These are phyloP conservation scores for Termitomyces sp. DNA, from an alignment of 768 basidiomycete species.

Conservation along the genomic window DNA sequence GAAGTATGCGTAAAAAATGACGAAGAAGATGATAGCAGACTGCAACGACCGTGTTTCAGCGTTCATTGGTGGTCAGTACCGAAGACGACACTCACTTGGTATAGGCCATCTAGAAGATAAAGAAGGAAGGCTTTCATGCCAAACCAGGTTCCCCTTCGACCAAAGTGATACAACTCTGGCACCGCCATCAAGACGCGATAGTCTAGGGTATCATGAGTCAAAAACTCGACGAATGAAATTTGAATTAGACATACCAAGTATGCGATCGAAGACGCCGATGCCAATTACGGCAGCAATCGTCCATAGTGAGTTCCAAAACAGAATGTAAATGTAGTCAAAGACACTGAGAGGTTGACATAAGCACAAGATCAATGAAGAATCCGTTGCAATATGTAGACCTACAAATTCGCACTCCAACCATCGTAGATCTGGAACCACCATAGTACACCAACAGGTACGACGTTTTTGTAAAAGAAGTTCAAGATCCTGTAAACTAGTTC, in stretches of 20 bases:
- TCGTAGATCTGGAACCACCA: constrained; percentile 99
- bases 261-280: constrained; percentile 91
- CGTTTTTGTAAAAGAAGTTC: constrained; percentile 99
- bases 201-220: constrained; percentile 39
- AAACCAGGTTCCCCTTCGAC: constrained; percentile 81
- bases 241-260: constrained; percentile 52
- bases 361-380: constrained; percentile 8
- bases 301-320: constrained; percentile 99
- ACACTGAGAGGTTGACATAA: constrained; percentile 30
- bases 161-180: constrained; percentile 86
- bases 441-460: constrained; percentile 89
- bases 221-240: background rate
- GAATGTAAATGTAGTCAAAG: constrained; percentile 85
- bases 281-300: constrained; percentile 88
- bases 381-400: constrained; percentile 29
- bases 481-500: constrained; percentile 56
- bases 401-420: constrained; percentile 95
- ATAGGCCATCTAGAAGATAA: constrained; percentile 19
- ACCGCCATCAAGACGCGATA: constrained; percentile 83
- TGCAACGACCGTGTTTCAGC: constrained; percentile 24
- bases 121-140: constrained; percentile 57
- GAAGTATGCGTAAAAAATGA: constrained; percentile 76
- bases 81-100: constrained; percentile 16
- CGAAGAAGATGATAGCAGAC: constrained; percentile 88
- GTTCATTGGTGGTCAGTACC: background rate